These are phyloP conservation scores for Candolleomyces aberdarensis DNA, from an alignment of 768 basidiomycete genomes.

Conservation along the genomic window DNA sequence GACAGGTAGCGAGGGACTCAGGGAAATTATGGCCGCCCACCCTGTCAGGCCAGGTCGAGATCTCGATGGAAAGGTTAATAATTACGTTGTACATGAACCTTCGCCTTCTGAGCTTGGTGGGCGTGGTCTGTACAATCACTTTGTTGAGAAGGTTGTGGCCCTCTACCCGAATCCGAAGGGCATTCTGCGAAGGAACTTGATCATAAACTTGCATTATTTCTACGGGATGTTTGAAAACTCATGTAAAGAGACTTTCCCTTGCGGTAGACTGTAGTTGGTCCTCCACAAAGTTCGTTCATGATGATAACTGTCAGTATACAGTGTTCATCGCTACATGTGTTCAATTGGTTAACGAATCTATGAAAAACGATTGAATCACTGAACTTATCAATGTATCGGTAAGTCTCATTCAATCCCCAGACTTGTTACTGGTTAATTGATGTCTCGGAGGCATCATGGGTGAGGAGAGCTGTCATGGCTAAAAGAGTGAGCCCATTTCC, in stretches of 20 bases:
- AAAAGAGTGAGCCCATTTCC: no score
- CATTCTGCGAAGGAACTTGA: conserved; percentile 10
- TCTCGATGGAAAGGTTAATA: conserved; percentile 7
- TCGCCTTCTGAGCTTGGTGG: conserved; percentile 7
- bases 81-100: conserved; percentile 11
- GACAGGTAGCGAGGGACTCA: neutral
- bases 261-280: neutral
- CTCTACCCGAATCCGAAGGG: conserved; percentile 18
- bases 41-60: conserved; percentile 13
- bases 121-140: conserved; percentile 15
- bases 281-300: no score
- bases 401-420: no score
- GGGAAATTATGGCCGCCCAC: conserved; percentile 3
- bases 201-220: conserved; percentile 9
- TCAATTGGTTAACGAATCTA: no score
- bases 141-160: conserved; percentile 10
- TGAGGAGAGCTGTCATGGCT: no score
- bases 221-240: neutral
- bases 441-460: no score
- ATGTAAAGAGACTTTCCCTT: conserved; percentile 12
- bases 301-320: no score
- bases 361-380: no score
- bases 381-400: no score
- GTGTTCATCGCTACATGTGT: no score
- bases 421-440: no score